Evolutionary conservation across 1,284 basidiomycete species (phyloP), one percentile per base, ranked within the genome.

Genomic region (Trametes hirsuta): DNA sequence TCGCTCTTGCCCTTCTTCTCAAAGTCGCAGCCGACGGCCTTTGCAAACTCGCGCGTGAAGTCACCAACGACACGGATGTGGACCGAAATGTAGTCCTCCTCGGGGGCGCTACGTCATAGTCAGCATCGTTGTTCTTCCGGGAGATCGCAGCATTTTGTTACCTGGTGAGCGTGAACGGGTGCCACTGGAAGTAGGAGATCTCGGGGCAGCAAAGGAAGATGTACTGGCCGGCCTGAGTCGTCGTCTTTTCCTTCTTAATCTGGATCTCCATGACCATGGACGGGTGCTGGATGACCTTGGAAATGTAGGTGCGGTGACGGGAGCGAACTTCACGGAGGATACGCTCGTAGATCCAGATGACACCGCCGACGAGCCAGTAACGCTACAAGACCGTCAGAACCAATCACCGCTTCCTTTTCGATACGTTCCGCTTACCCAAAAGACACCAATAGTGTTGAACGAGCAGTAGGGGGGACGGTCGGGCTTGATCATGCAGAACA

Each of bases 401-500:
- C 18, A 18, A 18, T 18, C 18, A 18, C 18, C 18, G 18, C 18
- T 18, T 18, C 14, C n/a, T 6, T 34, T 2, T 15, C 18, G 10
- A 9, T 11, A 14, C 9, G 44, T 3, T 18, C 10, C 6, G 69
- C 68, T 64, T 68, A 93, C 90, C 94, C 94, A 97, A 79, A 97
- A 96, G 62, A 95, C 92, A 67, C 93, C 94, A 66, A 95, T 87
- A n/a, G 78, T 84, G 71, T 89, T 90, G 74, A 75, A 89, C 4
- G 89, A 92, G 77, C 94, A 97, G 76, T 83, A 94, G 0, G 92
- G 93, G 0, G 90, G 83, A 54, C 90, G 80, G 74, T 95, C 93
- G n/a, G 94, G 93, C 77, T 93, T 78, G 75, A 94, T 92, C 91
- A 93, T 93, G 75, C 93, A 95, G 84, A 94, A 95, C 90, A 95